These are phyloP conservation scores for Leptomonas pyrrhocoris DNA, from an alignment of 208 protist species.

Conservation along the genomic window DNA sequence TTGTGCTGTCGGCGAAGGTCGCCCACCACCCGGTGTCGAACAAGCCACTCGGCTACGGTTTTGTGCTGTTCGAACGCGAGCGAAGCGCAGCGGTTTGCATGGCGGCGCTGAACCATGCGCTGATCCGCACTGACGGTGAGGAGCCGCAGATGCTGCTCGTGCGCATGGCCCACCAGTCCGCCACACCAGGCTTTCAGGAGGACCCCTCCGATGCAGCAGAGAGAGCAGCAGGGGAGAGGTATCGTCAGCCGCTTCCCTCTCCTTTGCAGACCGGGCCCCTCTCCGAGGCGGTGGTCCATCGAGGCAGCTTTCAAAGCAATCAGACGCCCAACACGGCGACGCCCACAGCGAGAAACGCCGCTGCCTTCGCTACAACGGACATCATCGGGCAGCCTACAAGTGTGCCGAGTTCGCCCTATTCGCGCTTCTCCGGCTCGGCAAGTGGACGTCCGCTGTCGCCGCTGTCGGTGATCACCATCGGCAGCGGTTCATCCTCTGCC, in stretches of 20 bases:
- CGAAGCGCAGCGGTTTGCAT: conserved; percentile 49
- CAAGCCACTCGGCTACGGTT: conserved; percentile 63
- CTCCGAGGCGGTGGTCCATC: no score
- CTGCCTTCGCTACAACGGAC: background rate
- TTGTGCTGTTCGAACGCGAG: conserved; percentile 65
- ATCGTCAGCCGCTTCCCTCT: no score
- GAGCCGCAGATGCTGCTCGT: conserved; percentile 27
- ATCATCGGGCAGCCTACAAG: background rate
- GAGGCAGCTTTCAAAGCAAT: no score
- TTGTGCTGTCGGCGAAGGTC: conserved; percentile 64
- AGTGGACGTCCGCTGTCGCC: background rate
- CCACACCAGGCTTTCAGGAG: conserved; percentile 23
- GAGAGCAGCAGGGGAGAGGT: background rate
- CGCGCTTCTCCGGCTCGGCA: background rate
- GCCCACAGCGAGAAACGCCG: no score
- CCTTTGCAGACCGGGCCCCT: no score
- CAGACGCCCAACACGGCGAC: no score
- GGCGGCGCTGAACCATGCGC: conserved; percentile 25
- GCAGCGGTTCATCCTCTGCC: no score
- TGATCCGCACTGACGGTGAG: conserved; percentile 12
- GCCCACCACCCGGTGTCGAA: conserved; percentile 56
- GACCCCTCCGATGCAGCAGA: conserved; percentile 6
- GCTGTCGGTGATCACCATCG: background rate
- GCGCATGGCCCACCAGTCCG: conserved; percentile 30
- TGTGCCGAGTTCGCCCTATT: conserved; percentile 6